A percentile compares a stretch with the other conserved stretches of the same genome.
phyloP scores from a whole-genome alignment of 2,329 filamentous ascomycete genomes.

The Trichoderma sp. region DNA sequence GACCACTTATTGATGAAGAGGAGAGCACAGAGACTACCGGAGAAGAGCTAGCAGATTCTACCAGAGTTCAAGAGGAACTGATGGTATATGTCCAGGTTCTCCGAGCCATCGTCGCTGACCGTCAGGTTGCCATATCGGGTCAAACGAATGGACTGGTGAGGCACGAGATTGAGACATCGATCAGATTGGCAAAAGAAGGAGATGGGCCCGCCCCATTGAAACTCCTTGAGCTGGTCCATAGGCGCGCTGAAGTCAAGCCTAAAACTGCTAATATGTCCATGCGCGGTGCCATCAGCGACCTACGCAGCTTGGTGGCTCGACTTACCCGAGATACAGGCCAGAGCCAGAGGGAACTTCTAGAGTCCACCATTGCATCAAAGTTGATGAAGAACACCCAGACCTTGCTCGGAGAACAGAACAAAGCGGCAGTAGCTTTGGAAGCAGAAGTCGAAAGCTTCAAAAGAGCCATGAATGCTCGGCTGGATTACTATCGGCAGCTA shows the following conservation, averaged over 20 bases:
- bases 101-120: slow-evolving; percentile 72
- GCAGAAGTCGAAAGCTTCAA: slow-evolving; percentile 75
- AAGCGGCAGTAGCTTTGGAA: slow-evolving; percentile 49
- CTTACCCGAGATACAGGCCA: slow-evolving; percentile 30
- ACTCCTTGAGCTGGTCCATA: slow-evolving; percentile 49
- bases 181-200: slow-evolving; percentile 57
- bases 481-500: slow-evolving; percentile 88
- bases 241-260: slow-evolving; percentile 49
- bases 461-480: slow-evolving; percentile 74
- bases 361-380: slow-evolving; percentile 61
- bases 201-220: slow-evolving; percentile 69
- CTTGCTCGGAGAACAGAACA: slow-evolving; percentile 49
- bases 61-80: slow-evolving; percentile 82
- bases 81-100: slow-evolving; percentile 82
- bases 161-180: slow-evolving; percentile 65
- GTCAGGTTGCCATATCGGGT: slow-evolving; percentile 72
- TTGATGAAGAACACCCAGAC: slow-evolving; percentile 61
- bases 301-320: slow-evolving; percentile 59
- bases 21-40: slow-evolving; percentile 71
- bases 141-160: slow-evolving; percentile 70
- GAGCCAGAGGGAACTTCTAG: slow-evolving; percentile 57
- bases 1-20: slow-evolving; percentile 80
- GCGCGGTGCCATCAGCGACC: slow-evolving; percentile 64
- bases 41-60: slow-evolving; percentile 85
- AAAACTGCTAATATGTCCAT: slow-evolving; percentile 58